Conservation (phyloP, 2,329 filamentous ascomycete species). For the Xylaria multiplex region DNA sequence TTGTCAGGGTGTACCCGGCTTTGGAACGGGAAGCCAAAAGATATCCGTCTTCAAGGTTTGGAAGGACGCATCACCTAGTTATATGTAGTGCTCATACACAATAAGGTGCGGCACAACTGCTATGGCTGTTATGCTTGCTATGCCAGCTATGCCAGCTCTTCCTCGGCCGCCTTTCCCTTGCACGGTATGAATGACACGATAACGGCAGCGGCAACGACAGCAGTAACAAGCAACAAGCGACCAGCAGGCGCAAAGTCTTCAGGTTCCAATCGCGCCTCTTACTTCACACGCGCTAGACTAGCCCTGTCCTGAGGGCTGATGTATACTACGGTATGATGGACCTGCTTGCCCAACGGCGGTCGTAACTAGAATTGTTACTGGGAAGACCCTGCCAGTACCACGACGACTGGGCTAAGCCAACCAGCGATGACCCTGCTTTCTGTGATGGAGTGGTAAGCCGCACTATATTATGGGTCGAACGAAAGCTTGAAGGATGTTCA, state of each 20-base stretch:
- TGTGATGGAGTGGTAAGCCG: constrained; percentile 53
- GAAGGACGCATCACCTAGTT: constrained; percentile 44
- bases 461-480: constrained; percentile 50
- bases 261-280: constrained; percentile 42
- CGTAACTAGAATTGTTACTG: constrained; percentile 47
- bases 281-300: constrained; percentile 36
- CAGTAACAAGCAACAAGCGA: constrained; percentile 1
- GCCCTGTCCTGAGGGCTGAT: constrained; percentile 37
- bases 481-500: constrained; percentile 34
- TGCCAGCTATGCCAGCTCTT: too few species aligned
- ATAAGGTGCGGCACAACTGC: constrained; percentile 40
- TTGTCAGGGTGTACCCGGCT: constrained; percentile 39
- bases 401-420: constrained; percentile 52
- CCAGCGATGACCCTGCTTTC: constrained; percentile 55
- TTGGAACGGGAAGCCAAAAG: constrained; percentile 40
- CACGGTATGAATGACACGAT: constrained; percentile 24
- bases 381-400: constrained; percentile 55
- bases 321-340: constrained; percentile 37
- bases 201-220: constrained; percentile 15
- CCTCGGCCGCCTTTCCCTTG: constrained; percentile 37
- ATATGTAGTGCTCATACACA: constrained; percentile 34
- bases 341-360: constrained; percentile 48
- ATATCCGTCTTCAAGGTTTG: constrained; percentile 39
- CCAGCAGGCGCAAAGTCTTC: constrained; percentile 44
- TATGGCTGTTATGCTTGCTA: constrained; percentile 18